Base-by-base conservation (phyloP, 345 rosid genomes). In the Rhodamnia argentea region DNA sequence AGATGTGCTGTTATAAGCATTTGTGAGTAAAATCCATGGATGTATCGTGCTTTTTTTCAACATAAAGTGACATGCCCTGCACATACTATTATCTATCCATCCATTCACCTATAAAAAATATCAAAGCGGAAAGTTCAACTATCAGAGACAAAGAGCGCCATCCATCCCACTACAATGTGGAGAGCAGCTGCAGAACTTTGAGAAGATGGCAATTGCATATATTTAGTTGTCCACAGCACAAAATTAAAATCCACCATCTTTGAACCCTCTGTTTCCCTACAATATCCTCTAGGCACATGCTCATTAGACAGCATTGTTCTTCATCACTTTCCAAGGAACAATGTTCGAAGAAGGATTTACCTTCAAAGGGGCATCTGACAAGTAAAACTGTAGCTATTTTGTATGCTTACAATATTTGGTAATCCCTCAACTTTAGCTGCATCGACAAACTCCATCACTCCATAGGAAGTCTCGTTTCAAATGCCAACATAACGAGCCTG, bases 391-490 rank as follows among this genome's bases (percentile, higher is more conserved):
- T 95, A 96, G 92, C 84, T 92, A 89, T 97, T 97, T 84, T 97
- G 98, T 89, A 95, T 95, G 86, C 99, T 96, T 82, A 95, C 93
- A 50, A 97, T 97, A 93, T 95, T 95, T 57, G 98, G 96, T 47
- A 97, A 90, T 84, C 96, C 99, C 89, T 92, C 95, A 29, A 89
- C 91, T 94, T 93, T 92, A 82, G 98, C 94, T 20, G 98, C 93
- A 89, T 92, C 93, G 85, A 95, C 95, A 89, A 96, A 95, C 93
- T 95, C 98, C 99, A 95, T 96, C 40, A 96, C 96, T 86, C 99
- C 99, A 86, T 90, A 96, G 44, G 99, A 93, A 76, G 97, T 93
- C 92, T 96, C 98, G 83, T 95, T 95, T 44, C 98, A 95, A 89
- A 96, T 95, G 85, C 98, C 99, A 9, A 96, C 91, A 57, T 95